Conservation (phyloP, 352 stramenopile species). For the Pythium volutum region DNA sequence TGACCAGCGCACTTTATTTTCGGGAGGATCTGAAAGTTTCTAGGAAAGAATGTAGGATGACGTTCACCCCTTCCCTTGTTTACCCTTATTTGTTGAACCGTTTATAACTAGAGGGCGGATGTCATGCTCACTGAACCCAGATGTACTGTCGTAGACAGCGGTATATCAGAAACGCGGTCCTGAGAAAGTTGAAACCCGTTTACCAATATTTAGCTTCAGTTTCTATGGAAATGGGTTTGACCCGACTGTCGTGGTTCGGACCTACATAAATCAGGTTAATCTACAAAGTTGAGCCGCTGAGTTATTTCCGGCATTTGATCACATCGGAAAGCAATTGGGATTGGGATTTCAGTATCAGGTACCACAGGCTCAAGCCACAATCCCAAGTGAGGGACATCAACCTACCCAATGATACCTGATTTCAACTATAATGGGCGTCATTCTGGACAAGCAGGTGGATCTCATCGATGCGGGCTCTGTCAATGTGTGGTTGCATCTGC, state of each 20-base stretch:
- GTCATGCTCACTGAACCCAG: not conserved
- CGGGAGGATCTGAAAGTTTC: constrained; percentile 13
- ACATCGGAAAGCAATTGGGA: not conserved
- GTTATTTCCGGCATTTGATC: constrained; percentile 8
- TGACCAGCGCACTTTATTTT: constrained; percentile 18
- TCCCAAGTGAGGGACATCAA: not conserved
- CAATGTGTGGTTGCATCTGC: constrained; percentile 85
- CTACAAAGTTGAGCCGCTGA: constrained; percentile 12
- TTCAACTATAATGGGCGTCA: constrained; percentile 47
- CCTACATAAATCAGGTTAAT: constrained; percentile 27
- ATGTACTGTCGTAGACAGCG: not conserved
- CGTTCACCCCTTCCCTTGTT: constrained; percentile 2
- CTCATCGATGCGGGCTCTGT: constrained; percentile 59
- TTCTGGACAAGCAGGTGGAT: constrained; percentile 61
- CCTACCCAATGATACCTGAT: too few relatives aligned
- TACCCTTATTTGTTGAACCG: not conserved
- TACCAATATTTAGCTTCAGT: not conserved
- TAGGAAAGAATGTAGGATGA: constrained; percentile 6
- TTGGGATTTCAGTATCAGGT: constrained; percentile 10
- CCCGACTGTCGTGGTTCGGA: not conserved
- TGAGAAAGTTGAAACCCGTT: not conserved
- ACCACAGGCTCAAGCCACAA: constrained; percentile 9
- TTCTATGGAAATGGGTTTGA: not conserved
- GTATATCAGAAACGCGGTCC: constrained; percentile 4
- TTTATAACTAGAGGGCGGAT: constrained; percentile 8